phyloP scores from a whole-genome alignment of 2,329 filamentous ascomycete genomes.

The Pseudogymnoascus sp. region DNA sequence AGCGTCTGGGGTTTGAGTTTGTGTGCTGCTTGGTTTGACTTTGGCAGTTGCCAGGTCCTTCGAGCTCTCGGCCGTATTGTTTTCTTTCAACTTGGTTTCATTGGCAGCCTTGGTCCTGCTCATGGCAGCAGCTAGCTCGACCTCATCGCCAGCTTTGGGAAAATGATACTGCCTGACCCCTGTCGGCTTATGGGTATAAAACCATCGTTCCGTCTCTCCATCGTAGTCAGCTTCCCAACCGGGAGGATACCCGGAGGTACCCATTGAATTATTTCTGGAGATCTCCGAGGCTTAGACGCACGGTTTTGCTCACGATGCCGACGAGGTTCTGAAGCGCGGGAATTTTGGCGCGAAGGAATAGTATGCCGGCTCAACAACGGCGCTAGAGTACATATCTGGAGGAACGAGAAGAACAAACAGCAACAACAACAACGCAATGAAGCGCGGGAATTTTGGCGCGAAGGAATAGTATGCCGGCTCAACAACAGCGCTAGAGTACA shows the following conservation, averaged over 20 bases:
- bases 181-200: constrained; percentile 13
- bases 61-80: neutral
- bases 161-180: constrained; percentile 13
- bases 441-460: too few relatives aligned
- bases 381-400: neutral
- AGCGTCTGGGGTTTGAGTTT: neutral
- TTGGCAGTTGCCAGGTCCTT: neutral
- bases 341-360: neutral
- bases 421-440: neutral
- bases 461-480: too few relatives aligned
- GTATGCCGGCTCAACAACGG: neutral
- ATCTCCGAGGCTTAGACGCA: neutral
- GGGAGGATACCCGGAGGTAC: constrained; percentile 8
- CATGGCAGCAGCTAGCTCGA: neutral
- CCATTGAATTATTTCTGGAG: neutral
- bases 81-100: neutral
- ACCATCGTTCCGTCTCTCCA: constrained; percentile 13
- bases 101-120: neutral
- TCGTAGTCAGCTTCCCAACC: constrained; percentile 15
- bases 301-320: neutral
- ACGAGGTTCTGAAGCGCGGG: neutral
- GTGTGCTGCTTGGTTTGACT: neutral
- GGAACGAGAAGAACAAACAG: neutral
- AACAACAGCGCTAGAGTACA: neutral
- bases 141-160: constrained; percentile 14